Conservation (phyloP, 495 filamentous ascomycete genomes). For the Penicillium tannophilum region DNA sequence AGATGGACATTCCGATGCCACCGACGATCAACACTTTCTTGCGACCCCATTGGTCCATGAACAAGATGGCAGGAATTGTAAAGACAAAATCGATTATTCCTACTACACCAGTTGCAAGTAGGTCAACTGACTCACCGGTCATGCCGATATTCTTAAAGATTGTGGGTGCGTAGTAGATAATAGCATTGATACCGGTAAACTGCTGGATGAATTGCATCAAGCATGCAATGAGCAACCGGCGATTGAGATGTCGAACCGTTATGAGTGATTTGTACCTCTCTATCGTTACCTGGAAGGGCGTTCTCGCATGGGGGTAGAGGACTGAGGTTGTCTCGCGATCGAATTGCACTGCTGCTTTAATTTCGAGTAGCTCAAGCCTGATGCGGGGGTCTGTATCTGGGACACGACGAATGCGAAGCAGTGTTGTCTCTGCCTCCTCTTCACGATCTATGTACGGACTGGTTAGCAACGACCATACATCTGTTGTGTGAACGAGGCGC, state of each 20-base stretch:
- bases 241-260: neutral
- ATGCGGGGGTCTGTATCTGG: conserved; percentile 62
- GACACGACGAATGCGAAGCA: conserved; percentile 60
- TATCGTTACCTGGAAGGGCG: neutral
- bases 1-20: conserved; percentile 67
- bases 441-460: conserved; percentile 43
- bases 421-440: conserved; percentile 60
- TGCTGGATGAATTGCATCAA: conserved; percentile 16
- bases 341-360: conserved; percentile 71
- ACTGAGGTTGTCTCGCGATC: conserved; percentile 68
- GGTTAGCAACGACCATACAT: neutral
- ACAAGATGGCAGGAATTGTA: conserved; percentile 61
- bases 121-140: conserved; percentile 53
- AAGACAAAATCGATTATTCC: conserved; percentile 69
- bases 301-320: conserved; percentile 62
- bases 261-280: conserved; percentile 34
- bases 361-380: conserved; percentile 75
- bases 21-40: conserved; percentile 65
- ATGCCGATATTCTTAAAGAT: conserved; percentile 56
- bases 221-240: conserved; percentile 2
- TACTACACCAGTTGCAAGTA: conserved; percentile 63
- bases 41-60: conserved; percentile 66
- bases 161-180: conserved; percentile 63
- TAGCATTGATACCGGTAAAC: conserved; percentile 32
- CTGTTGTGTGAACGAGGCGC: neutral